phyloP scores from a whole-genome alignment of 768 basidiomycete species.

The Rhodotorula paludigena region DNA sequence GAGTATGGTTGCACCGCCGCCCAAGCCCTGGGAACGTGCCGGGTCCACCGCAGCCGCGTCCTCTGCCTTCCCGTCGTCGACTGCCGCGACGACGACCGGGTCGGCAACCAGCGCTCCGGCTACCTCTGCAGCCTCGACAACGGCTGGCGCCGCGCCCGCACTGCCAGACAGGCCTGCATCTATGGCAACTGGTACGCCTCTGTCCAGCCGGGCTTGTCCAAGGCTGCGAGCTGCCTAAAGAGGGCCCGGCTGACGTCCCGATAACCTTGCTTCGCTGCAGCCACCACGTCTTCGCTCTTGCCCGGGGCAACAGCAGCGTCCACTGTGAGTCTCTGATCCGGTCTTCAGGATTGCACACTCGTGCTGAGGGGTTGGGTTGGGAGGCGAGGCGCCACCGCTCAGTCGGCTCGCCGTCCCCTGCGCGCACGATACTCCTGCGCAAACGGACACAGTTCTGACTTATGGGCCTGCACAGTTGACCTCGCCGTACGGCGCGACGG shows the following conservation, averaged over 20 bases:
- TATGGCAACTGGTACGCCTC: slow-evolving; percentile 43
- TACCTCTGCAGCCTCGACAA: slow-evolving; percentile 14
- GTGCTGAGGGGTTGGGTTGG: too few species aligned
- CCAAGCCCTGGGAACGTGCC: slow-evolving; percentile 82
- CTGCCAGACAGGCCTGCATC: slow-evolving; percentile 64
- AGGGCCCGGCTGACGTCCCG: not conserved
- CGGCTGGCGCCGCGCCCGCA: slow-evolving; percentile 46
- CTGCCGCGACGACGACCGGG: slow-evolving; percentile 17
- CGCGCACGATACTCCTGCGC: too few species aligned
- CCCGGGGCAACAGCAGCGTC: not conserved
- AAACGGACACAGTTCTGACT: too few species aligned
- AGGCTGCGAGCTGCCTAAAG: accelerated
- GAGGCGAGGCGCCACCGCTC: too few species aligned
- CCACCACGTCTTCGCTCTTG: not conserved
- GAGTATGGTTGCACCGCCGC: slow-evolving; percentile 70
- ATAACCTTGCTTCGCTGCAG: slow-evolving; percentile 24
- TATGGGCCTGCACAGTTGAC: not conserved
- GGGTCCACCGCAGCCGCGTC: slow-evolving; percentile 33
- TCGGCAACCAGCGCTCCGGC: slow-evolving; percentile 40
- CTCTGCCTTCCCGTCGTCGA: slow-evolving; percentile 45
- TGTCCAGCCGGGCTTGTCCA: accelerated
- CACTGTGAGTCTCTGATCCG: not conserved
- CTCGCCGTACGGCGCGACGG: not conserved
- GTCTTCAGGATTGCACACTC: too few species aligned
- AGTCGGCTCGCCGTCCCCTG: too few species aligned